These are phyloP conservation scores for Anethum foeniculum DNA, from an alignment of 140 eudicot genomes.

Conservation along the genomic window DNA sequence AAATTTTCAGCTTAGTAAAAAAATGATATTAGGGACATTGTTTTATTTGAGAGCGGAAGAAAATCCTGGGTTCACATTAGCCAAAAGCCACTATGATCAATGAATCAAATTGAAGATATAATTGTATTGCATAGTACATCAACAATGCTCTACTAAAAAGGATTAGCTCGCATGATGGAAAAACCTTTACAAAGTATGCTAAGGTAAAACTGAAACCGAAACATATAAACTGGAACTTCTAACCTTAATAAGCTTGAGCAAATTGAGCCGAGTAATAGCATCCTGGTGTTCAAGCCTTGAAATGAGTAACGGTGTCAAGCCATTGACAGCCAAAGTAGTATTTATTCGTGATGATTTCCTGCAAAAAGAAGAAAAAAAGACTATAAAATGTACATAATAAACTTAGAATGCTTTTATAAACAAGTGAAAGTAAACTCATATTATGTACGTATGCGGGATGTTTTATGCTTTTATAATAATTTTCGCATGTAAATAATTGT, in stretches of 20 bases:
- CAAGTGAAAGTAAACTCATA: background rate
- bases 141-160: background rate
- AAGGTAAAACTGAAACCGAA: background rate
- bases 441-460: too few species aligned
- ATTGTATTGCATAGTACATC: background rate
- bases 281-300: slow-evolving; percentile 86
- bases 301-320: slow-evolving; percentile 79
- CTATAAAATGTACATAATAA: background rate
- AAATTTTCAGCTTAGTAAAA: background rate
- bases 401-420: background rate
- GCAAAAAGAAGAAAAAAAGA: slow-evolving; percentile 19
- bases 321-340: slow-evolving; percentile 88
- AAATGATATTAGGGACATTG: background rate
- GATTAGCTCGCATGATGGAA: background rate
- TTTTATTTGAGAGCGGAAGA: background rate
- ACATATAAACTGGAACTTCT: background rate
- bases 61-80: background rate
- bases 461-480: too few species aligned
- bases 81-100: background rate
- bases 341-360: slow-evolving; percentile 93
- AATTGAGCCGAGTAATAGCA: slow-evolving; percentile 92
- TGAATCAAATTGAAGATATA: background rate
- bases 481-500: too few species aligned
- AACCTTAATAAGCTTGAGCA: slow-evolving; percentile 89
- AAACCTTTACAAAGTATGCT: background rate